These are phyloP conservation scores for Rubia tinctorum DNA, from an alignment of 305 asterid genomes.

Conservation along the genomic window DNA sequence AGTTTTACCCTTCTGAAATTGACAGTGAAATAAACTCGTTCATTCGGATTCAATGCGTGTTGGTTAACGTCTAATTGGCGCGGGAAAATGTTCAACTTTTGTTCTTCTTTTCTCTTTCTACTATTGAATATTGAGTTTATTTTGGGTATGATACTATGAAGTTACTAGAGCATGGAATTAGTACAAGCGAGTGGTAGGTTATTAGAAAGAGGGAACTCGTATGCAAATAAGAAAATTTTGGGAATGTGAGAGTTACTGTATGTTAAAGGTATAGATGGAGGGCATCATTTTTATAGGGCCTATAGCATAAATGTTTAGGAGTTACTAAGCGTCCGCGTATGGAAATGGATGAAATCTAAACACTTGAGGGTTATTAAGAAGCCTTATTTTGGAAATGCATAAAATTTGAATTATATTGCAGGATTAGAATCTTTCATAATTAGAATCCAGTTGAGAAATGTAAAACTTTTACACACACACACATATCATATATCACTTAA, in stretches of 20 bases:
- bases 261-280: not conserved
- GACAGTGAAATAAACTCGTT: not conserved
- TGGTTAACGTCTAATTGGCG: slow-evolving; percentile 1
- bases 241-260: not conserved
- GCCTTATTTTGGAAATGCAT: not conserved
- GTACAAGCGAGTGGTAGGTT: not conserved
- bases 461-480: too few relatives aligned
- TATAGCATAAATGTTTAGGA: too few relatives aligned
- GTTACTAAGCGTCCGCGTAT: too few relatives aligned
- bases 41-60: not conserved
- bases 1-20: not conserved
- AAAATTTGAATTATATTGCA: too few relatives aligned
- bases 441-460: too few relatives aligned
- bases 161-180: not conserved
- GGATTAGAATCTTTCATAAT: too few relatives aligned
- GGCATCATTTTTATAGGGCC: too few relatives aligned
- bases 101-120: not conserved
- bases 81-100: not conserved
- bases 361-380: not conserved
- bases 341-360: not conserved
- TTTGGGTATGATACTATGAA: not conserved
- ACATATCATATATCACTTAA: too few relatives aligned
- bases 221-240: not conserved
- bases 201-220: not conserved
- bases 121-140: not conserved